phyloP scores from a whole-genome alignment of 768 basidiomycete genomes.

The Mycena polygramma region DNA sequence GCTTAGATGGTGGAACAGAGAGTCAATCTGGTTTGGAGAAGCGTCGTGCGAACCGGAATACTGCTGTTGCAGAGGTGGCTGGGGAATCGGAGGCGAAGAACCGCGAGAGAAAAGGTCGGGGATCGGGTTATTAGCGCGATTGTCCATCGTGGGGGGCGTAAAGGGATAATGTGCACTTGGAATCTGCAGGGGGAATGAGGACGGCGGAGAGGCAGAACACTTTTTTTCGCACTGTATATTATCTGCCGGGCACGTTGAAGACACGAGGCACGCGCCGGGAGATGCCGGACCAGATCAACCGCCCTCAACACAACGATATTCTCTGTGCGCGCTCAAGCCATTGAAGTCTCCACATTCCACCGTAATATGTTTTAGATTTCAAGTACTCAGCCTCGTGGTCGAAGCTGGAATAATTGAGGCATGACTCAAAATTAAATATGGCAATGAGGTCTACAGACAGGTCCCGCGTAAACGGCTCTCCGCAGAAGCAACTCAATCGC shows the following conservation, averaged over 20 bases:
- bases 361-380: neutral
- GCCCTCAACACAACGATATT: neutral
- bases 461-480: conserved; percentile 20
- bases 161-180: conserved; percentile 25
- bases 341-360: no score
- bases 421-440: neutral
- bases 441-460: neutral
- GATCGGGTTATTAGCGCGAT: conserved; percentile 49
- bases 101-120: conserved; percentile 68
- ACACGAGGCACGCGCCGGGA: conserved; percentile 59
- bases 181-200: neutral
- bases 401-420: neutral
- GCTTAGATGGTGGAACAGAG: conserved; percentile 72
- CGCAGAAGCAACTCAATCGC: conserved; percentile 1
- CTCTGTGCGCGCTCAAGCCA: neutral
- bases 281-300: conserved; percentile 40
- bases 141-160: conserved; percentile 53
- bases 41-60: conserved; percentile 52
- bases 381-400: neutral
- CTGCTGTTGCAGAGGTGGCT: conserved; percentile 53
- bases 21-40: conserved; percentile 73
- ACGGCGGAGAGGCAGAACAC: conserved; percentile 9
- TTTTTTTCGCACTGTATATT: conserved; percentile 27
- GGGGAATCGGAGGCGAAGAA: conserved; percentile 63
- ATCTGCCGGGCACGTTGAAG: conserved; percentile 53